phyloP scores from a whole-genome alignment of 2,329 filamentous ascomycete genomes.

The Cladosporium sp. region DNA sequence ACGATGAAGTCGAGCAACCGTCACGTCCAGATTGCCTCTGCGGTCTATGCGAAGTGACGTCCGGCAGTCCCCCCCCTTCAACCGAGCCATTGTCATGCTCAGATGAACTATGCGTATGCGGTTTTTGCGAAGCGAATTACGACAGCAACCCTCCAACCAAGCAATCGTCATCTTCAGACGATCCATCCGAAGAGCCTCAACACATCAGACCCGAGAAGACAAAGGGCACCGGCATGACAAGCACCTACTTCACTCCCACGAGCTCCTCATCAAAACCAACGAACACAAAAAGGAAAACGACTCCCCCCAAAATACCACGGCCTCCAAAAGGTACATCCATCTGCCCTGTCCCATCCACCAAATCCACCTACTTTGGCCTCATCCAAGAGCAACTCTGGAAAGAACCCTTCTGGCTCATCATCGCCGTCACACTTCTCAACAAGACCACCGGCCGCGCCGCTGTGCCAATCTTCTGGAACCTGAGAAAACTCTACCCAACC shows the following conservation, averaged over 20 bases:
- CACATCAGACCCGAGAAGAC: conserved; percentile 5
- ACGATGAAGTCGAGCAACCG: not conserved
- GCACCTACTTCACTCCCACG: conserved; percentile 29
- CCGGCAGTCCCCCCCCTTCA: no score
- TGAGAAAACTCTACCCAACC: conserved; percentile 70
- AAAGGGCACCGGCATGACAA: conserved; percentile 32
- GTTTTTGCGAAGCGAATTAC: no score
- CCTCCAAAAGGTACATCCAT: conserved; percentile 44
- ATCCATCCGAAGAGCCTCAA: not conserved
- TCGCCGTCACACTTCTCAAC: conserved; percentile 84
- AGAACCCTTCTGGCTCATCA: conserved; percentile 76
- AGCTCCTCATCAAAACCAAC: conserved; percentile 16
- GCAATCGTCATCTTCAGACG: not conserved
- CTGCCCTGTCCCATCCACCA: conserved; percentile 67
- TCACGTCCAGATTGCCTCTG: no score
- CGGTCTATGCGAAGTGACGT: no score
- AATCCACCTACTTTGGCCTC: conserved; percentile 68
- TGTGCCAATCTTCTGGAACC: conserved; percentile 71
- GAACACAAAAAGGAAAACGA: conserved; percentile 27
- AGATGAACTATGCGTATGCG: no score
- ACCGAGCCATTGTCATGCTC: no score
- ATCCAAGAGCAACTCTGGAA: conserved; percentile 78
- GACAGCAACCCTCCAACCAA: not conserved
- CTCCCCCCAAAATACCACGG: conserved; percentile 29
- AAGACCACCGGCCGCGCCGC: conserved; percentile 73